A percentile compares a stretch with the other conserved stretches of the same genome.
Conservation (phyloP, 441 rosid species). For the Raphanus hybrid region DNA sequence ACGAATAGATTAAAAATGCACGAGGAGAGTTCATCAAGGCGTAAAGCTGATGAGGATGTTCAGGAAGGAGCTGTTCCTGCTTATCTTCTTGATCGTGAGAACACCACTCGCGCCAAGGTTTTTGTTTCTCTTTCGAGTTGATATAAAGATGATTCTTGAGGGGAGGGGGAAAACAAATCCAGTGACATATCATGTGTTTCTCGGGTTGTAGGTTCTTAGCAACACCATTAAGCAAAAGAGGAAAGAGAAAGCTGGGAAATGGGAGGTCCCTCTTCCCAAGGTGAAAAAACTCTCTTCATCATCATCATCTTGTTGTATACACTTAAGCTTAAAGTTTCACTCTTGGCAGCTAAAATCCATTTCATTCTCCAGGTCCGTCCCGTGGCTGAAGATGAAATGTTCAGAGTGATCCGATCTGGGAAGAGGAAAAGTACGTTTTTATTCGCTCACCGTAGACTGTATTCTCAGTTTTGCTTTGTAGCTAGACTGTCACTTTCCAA, state of each 20-base stretch:
- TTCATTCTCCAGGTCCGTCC: constrained; percentile 74
- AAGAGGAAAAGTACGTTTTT: constrained; percentile 73
- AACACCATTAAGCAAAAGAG: constrained; percentile 95
- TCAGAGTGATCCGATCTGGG: constrained; percentile 84
- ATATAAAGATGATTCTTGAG: neutral
- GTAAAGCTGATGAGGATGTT: constrained; percentile 86
- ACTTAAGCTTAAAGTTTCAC: neutral
- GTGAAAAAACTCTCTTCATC: constrained; percentile 42
- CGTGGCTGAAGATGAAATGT: constrained; percentile 97
- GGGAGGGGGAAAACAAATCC: constrained; percentile 5
- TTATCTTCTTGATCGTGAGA: constrained; percentile 62
- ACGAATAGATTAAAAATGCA: constrained; percentile 77
- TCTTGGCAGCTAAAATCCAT: neutral
- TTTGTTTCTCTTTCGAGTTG: neutral
- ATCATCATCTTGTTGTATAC: neutral
- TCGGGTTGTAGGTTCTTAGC: constrained; percentile 65
- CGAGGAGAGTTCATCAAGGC: constrained; percentile 73
- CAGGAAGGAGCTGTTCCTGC: constrained; percentile 94
- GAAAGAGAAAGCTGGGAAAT: constrained; percentile 95
- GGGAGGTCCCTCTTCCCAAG: constrained; percentile 98
- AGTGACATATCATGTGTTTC: constrained; percentile 13
- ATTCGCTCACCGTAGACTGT: neutral
- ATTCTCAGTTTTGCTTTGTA: neutral
- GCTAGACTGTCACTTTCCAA: neutral
- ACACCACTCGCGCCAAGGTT: constrained; percentile 85